Conservation (phyloP, 139 green algal species). For the Asterochloris sp. region DNA sequence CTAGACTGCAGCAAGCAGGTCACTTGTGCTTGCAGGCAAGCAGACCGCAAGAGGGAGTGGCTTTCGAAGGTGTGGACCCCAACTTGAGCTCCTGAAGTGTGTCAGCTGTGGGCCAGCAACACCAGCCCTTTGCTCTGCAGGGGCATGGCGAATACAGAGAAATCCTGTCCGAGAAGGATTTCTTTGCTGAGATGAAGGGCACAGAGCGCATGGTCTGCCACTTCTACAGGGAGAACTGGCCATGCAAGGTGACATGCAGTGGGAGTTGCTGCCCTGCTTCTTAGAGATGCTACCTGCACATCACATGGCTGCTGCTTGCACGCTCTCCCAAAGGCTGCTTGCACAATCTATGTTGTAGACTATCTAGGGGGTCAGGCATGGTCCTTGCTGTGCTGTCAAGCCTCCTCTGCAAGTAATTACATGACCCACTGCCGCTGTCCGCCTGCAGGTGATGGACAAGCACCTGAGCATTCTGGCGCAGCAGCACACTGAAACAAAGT, state of each 20-base stretch:
- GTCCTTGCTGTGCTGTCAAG: not conserved
- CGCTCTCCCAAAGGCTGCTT: constrained; percentile 73
- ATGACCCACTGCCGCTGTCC: constrained; percentile 28
- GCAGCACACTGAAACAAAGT: constrained; percentile 85
- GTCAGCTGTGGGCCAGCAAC: not conserved
- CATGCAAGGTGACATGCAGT: constrained; percentile 61
- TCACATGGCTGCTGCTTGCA: constrained; percentile 52
- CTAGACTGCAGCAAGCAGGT: not conserved
- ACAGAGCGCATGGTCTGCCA: constrained; percentile 81
- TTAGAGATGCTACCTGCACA: not conserved
- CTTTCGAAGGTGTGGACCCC: constrained; percentile 21
- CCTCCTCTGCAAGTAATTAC: not conserved
- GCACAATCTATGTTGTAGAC: not conserved
- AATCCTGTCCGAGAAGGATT: constrained; percentile 83
- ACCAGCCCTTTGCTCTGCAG: not conserved
- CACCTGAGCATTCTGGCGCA: constrained; percentile 71
- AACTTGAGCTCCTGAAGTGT: not conserved
- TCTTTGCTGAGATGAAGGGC: constrained; percentile 92
- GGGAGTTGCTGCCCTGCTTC: constrained; percentile 59
- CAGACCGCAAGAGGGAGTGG: constrained; percentile 81
- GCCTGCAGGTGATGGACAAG: constrained; percentile 95
- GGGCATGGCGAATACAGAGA: constrained; percentile 92
- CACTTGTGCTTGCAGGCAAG: not conserved
- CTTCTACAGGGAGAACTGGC: constrained; percentile 82
- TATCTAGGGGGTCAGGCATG: not conserved